Conservation (phyloP, 1,284 basidiomycete species). For the Athelia sp. region DNA sequence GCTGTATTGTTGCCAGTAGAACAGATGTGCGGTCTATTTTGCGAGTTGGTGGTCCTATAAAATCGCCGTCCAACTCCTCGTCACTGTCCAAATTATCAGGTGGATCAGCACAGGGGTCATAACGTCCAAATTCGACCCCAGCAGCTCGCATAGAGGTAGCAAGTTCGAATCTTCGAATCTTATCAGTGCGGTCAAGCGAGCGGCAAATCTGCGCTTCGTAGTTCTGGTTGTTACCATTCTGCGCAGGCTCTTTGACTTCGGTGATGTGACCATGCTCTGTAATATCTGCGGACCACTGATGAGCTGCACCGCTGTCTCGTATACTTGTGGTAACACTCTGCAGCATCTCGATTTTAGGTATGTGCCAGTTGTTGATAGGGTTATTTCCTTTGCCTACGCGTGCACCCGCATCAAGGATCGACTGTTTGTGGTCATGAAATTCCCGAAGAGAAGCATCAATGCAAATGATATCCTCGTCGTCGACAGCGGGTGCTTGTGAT, state of each 20-base stretch:
- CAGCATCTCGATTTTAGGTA: slow-evolving; percentile 27
- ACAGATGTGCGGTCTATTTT: slow-evolving; percentile 7
- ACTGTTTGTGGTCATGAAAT: slow-evolving; percentile 23
- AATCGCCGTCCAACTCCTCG: no score
- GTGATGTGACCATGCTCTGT: slow-evolving; percentile 17
- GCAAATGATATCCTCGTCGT: slow-evolving; percentile 7
- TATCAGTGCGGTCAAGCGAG: slow-evolving; percentile 16
- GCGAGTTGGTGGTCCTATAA: no score
- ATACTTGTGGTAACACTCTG: slow-evolving; percentile 14
- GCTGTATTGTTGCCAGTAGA: slow-evolving; percentile 1
- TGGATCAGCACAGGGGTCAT: no score
- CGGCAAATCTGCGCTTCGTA: slow-evolving; percentile 17
- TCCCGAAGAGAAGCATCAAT: slow-evolving; percentile 14
- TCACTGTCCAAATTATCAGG: no score
- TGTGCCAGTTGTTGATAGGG: no score
- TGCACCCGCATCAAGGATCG: no score
- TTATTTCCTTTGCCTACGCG: no score
- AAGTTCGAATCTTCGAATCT: slow-evolving; percentile 21
- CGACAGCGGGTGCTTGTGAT: slow-evolving; percentile 18
- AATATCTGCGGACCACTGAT: slow-evolving; percentile 14
- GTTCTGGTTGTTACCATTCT: slow-evolving; percentile 13
- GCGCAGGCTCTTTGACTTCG: slow-evolving; percentile 14
- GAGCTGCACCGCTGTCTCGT: slow-evolving; percentile 7
- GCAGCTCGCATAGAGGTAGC: slow-evolving; percentile 14
- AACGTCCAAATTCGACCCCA: no score